phyloP scores from a whole-genome alignment of 202 grass and related monocot genomes.

The Digitaria exilis region DNA sequence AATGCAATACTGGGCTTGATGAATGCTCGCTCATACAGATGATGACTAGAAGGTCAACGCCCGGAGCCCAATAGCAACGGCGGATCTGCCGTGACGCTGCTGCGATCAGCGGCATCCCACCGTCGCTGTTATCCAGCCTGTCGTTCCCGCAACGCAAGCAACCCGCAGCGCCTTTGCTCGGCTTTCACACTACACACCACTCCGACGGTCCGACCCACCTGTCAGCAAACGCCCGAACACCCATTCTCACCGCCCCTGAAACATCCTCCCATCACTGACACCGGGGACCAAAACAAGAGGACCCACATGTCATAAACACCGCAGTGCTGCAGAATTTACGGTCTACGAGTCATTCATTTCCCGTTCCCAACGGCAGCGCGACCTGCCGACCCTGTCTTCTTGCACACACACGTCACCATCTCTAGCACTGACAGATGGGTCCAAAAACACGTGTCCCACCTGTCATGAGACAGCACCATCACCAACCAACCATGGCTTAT shows the following conservation, averaged over 20 bases:
- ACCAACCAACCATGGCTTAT: not conserved
- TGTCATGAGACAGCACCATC: not conserved
- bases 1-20: not conserved
- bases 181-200: conserved; percentile 3
- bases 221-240: not conserved
- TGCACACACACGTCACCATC: not conserved
- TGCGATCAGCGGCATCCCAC: not conserved
- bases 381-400: not conserved
- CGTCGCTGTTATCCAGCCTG: conserved; percentile 14
- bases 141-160: conserved; percentile 29
- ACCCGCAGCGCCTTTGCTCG: conserved; percentile 10
- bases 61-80: not conserved
- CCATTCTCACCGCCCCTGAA: not conserved
- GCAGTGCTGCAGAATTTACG: no score
- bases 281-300: rapidly evolving
- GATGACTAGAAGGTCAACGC: not conserved
- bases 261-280: not conserved
- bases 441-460: not conserved
- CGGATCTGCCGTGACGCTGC: not conserved
- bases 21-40: no score
- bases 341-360: rapidly evolving
- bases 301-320: not conserved
- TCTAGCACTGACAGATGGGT: not conserved
- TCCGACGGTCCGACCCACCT: not conserved
- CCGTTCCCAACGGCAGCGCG: no score